Evolutionary conservation across 129 eudicot genomes (phyloP).

Genomic region (Calendula officinalis): DNA sequence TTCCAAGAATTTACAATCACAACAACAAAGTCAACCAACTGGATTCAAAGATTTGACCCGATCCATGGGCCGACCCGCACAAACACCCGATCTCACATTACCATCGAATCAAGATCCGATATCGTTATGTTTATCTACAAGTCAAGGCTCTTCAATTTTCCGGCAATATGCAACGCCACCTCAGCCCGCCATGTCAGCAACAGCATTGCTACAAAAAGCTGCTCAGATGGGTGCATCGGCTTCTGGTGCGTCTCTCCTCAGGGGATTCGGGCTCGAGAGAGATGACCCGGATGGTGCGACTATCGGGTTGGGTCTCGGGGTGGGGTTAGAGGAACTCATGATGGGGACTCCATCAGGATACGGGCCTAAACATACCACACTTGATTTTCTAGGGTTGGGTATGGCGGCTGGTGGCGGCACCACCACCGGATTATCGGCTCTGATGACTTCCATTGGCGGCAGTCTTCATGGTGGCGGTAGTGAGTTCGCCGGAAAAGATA

Average conservation of each 20-base stretch:
- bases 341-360: conserved; percentile 86
- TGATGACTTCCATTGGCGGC: conserved; percentile 73
- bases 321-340: conserved; percentile 83
- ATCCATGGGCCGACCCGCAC: conserved; percentile 42
- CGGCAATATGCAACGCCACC: conserved; percentile 73
- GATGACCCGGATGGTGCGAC: conserved; percentile 59
- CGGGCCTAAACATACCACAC: conserved; percentile 85
- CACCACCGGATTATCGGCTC: conserved; percentile 61
- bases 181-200: conserved; percentile 95
- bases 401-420: conserved; percentile 90
- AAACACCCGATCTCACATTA: conserved; percentile 34
- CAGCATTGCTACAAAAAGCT: conserved; percentile 93
- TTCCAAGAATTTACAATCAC: conserved; percentile 47
- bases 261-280: conserved; percentile 69
- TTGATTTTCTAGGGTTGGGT: conserved; percentile 94
- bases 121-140: conserved; percentile 70
- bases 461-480: conserved; percentile 47
- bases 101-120: conserved; percentile 59
- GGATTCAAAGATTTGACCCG: conserved; percentile 51
- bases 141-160: conserved; percentile 65
- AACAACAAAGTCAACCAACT: conserved; percentile 33
- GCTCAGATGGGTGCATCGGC: conserved; percentile 91
- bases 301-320: conserved; percentile 72
- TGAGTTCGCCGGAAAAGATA: conserved; percentile 58
- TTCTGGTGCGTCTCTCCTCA: conserved; percentile 66